These are phyloP conservation scores for Buxus sempervirens DNA, from an alignment of 164 flowering plant genomes.

Conservation along the genomic window DNA sequence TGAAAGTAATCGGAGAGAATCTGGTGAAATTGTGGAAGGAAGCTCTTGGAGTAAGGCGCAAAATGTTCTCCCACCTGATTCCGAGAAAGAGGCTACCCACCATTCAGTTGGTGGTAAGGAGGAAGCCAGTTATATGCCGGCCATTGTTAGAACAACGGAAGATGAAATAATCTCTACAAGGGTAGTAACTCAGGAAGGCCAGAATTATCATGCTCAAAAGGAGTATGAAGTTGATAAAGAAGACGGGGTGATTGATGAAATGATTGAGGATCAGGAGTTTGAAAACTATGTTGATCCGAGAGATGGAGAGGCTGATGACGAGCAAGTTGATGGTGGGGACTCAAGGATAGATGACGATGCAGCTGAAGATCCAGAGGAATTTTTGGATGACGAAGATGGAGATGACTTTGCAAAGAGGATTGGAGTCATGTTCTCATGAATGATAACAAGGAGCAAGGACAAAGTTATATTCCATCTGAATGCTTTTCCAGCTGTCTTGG, in stretches of 20 bases:
- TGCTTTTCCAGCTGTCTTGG: background rate
- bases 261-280: conserved; percentile 36
- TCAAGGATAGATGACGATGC: conserved; percentile 57
- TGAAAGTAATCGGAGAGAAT: conserved; percentile 18
- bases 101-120: conserved; percentile 17
- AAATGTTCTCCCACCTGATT: background rate
- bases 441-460: background rate
- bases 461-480: too few relatives aligned
- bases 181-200: conserved; percentile 16
- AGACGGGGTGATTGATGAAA: conserved; percentile 35
- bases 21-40: conserved; percentile 6
- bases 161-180: conserved; percentile 18
- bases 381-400: conserved; percentile 64
- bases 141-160: conserved; percentile 11
- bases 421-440: conserved; percentile 43
- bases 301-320: conserved; percentile 55
- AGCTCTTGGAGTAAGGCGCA: conserved; percentile 9
- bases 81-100: conserved; percentile 17
- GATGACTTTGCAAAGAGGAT: conserved; percentile 84
- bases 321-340: conserved; percentile 50
- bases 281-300: conserved; percentile 45
- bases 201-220: conserved; percentile 25
- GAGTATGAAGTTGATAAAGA: conserved; percentile 33
- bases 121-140: conserved; percentile 18
- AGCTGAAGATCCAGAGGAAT: conserved; percentile 49